Evolutionary conservation across 768 basidiomycete species (phyloP), one percentile per base, ranked within the genome.

Genomic region (Lyophyllum decastes): DNA sequence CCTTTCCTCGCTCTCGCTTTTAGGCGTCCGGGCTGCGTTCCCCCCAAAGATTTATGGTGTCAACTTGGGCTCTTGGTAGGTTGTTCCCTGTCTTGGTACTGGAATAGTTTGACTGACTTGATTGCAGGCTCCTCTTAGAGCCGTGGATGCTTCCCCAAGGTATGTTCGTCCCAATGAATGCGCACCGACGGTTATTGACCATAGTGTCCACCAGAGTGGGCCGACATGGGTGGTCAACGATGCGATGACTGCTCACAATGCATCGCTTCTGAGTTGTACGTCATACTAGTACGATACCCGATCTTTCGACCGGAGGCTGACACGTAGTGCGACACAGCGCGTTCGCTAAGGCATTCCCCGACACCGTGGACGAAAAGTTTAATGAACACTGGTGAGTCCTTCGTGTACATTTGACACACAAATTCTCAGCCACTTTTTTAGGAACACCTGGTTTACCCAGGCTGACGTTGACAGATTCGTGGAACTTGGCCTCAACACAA

Each of bases 101-200:
- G 30, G 24, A 30, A 30, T 50, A 12, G 3, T 16, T 21, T 30
- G 33, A 59, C 35, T 48, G 59, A 60, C 38, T 4, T 10, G 21
- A 11, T 48, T 24, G 43, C 48, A 91, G 90, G 90, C 78, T 92
- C 49, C 70, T 92, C 0, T 69, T 90, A 5, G 90, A 92, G 64
- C 64, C 89, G n/a, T 92, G 90, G 90, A 92, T 92, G 90, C 76
- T 90, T 41, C 89, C 89, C 9, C 73, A 78, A 69, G 87, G 86
- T 86, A 58, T 1, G 63, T 19, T 41, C 19, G 14, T 14, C 34
- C 34, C 5, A 25, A 44, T 34, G 46, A 4, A 45, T 16, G 11
- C 25, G 4, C 56, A 19, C 17, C 5, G 40, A 35, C 34, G 35
- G 27, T 46, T n/a, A 12, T n/a, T 17, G 19, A 30, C 14, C 4